These are phyloP conservation scores for Melaleuca alternifolia DNA, from an alignment of 345 rosid species.

Conservation along the genomic window DNA sequence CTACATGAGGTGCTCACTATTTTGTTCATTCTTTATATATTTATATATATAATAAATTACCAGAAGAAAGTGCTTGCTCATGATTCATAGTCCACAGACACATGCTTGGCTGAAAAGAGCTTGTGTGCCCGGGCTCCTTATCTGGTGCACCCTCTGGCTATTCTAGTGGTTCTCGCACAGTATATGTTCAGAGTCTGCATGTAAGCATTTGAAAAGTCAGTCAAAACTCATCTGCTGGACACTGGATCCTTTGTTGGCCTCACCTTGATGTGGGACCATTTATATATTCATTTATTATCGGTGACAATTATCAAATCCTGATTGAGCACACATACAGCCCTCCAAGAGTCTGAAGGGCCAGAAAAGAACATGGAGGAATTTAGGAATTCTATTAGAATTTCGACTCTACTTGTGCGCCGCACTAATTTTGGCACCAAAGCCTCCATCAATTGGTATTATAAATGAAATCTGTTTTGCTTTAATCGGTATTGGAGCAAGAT, in stretches of 20 bases:
- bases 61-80: background rate
- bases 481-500: background rate
- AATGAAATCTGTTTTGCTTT: background rate
- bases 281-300: background rate
- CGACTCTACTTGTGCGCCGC: background rate
- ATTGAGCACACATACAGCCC: background rate
- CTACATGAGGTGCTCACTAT: background rate
- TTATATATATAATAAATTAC: background rate
- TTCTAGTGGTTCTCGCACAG: background rate
- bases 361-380: background rate
- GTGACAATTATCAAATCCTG: background rate
- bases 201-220: background rate
- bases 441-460: background rate
- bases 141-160: background rate
- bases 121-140: background rate
- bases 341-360: constrained; percentile 4
- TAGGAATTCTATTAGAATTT: background rate
- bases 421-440: background rate
- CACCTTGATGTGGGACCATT: background rate
- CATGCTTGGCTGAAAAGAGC: background rate
- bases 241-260: background rate
- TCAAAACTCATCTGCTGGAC: constrained; percentile 8
- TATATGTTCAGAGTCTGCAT: background rate
- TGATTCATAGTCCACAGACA: background rate
- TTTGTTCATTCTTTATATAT: background rate